A percentile compares a stretch with the other conserved stretches of the same genome.
Conservation (phyloP, 495 filamentous ascomycete species). For the Acidiella bohemica region DNA sequence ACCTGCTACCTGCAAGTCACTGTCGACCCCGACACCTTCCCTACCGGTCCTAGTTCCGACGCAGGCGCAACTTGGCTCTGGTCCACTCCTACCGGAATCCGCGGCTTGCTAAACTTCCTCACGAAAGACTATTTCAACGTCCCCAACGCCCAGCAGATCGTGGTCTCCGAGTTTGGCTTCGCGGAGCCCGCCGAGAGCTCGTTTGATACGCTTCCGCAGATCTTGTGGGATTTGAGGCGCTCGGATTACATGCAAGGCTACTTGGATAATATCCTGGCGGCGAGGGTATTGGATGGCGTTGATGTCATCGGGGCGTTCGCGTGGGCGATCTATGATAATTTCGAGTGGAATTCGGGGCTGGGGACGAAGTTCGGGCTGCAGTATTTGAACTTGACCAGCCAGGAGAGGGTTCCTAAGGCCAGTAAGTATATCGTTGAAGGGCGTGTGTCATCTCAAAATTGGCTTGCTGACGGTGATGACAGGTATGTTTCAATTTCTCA, state of each 20-base stretch:
- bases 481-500: slow-evolving; percentile 25
- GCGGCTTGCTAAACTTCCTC: slow-evolving; percentile 31
- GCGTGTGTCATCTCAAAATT: too few relatives aligned
- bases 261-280: slow-evolving; percentile 22
- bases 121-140: slow-evolving; percentile 35
- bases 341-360: slow-evolving; percentile 14
- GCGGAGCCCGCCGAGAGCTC: slow-evolving; percentile 33
- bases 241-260: slow-evolving; percentile 21
- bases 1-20: slow-evolving; percentile 25
- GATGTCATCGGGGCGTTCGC: slow-evolving; percentile 24
- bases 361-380: slow-evolving; percentile 13
- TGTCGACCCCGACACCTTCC: slow-evolving; percentile 9
- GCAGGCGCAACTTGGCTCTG: slow-evolving; percentile 31
- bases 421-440: too few relatives aligned
- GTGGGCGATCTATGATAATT: slow-evolving; percentile 26
- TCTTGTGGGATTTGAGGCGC: slow-evolving; percentile 21
- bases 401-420: slow-evolving; percentile 25
- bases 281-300: slow-evolving; percentile 21
- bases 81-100: slow-evolving; percentile 30
- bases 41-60: slow-evolving; percentile 31
- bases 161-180: slow-evolving; percentile 36
- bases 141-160: slow-evolving; percentile 27
- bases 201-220: slow-evolving; percentile 18
- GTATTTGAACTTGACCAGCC: slow-evolving; percentile 25
- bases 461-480: too few relatives aligned